Evolutionary conservation across 768 basidiomycete species (phyloP), one percentile per base, ranked within the genome.

Genomic region (Goffeauzyma gilvescens): DNA sequence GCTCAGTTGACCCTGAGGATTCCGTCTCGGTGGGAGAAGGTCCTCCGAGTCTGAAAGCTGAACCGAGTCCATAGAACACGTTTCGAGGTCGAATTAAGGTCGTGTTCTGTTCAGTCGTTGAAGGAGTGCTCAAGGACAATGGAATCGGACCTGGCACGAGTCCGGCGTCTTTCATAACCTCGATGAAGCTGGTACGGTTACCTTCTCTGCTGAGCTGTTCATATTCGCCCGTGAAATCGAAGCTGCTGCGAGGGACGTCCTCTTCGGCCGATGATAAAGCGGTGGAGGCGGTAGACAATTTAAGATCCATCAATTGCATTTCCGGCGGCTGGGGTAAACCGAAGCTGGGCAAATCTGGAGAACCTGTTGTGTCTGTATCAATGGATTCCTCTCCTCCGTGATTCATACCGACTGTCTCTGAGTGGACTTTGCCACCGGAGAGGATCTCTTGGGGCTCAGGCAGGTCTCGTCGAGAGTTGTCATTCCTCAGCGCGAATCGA

Each of bases 191-290:
- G 12, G 50, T 50, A 3, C 61, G 42, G 6, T 50, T 42, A 18
- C 38, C 41, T 21, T 54, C 57, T 37, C 44, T 46, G 28, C 55
- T 54, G 7, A 63, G 50, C 20, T 44, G 26, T 21, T 50, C 52
- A 34, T 57, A 59, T 32, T 63, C 61, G 14, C 43, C 42, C 2
- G 61, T 59, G 34, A 63, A 63, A 45, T 63, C 61, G 44, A 63
- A 63, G 1, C 54, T 54, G 21, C 43, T 47, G 20, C 58, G 47
- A 33, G 39, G 32, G 2, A 50, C 44, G 10, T 41, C 47, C 13
- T 46, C 51, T 5, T 8, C 30, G 21, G 44, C 45, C 15, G 23
- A 5, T 1, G 42, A 34, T 4, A 39, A 32, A 7, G 24, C 9
- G 15, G 40, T 42, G 6, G 25, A 24, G 20, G 23, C 21, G 17